Percentiles rank a stretch among this genome's conserved stretches.
phyloP scores from a whole-genome alignment of 192 early-diverging fungal genomes.

The Jimgerdemannia lactiflua region DNA sequence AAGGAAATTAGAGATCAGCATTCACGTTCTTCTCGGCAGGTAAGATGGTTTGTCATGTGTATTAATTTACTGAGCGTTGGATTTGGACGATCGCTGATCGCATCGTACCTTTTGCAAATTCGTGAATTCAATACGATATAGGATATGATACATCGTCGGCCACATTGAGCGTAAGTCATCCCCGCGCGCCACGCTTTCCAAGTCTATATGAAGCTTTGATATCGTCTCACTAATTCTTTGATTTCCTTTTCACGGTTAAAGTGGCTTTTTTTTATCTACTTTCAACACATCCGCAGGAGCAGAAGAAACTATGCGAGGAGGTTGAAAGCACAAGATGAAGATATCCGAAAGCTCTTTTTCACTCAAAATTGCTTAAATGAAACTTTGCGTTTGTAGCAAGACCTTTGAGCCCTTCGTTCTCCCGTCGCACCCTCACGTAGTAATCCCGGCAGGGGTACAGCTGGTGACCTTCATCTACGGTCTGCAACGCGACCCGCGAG shows the following conservation, averaged over 20 bases:
- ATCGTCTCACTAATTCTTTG: background rate
- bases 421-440: background rate
- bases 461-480: background rate
- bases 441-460: background rate
- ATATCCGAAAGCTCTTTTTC: background rate
- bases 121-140: too few relatives aligned
- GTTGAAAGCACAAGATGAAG: background rate
- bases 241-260: background rate
- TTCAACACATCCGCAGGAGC: background rate
- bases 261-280: background rate
- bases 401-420: background rate
- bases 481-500: background rate
- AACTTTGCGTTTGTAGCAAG: background rate
- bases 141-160: background rate
- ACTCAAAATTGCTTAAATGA: background rate
- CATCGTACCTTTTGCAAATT: background rate
- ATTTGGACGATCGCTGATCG: background rate
- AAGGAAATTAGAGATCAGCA: slow-evolving; percentile 9
- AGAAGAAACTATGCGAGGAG: background rate
- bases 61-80: slow-evolving; percentile 44
- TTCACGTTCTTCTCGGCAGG: slow-evolving; percentile 50
- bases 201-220: background rate
- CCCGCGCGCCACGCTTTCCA: background rate
- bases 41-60: slow-evolving; percentile 47
- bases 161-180: background rate